Percentiles rank a stretch among this genome's conserved stretches.
Conservation (phyloP, 495 filamentous ascomycete species). For the Hypoxylon intermedium region DNA sequence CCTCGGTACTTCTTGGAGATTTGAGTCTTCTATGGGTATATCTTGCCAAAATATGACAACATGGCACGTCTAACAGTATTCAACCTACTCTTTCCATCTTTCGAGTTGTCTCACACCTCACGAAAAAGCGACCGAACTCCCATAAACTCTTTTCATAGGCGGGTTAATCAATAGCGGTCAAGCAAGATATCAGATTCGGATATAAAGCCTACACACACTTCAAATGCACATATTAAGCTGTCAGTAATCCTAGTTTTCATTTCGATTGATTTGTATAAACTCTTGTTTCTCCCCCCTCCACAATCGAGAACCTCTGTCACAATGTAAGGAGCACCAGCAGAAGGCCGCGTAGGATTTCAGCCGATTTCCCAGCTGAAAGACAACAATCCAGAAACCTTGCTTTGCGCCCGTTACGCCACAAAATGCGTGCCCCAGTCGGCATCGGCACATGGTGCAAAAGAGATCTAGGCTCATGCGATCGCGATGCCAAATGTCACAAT, state of each 20-base stretch:
- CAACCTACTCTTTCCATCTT: no score
- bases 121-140: no score
- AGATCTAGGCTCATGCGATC: slow-evolving; percentile 12
- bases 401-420: slow-evolving; percentile 32
- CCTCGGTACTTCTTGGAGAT: no score
- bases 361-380: slow-evolving; percentile 25
- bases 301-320: slow-evolving; percentile 10
- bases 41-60: no score
- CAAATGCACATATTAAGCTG: background rate
- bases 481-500: slow-evolving; percentile 22
- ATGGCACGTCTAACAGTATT: no score
- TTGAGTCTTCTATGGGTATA: no score
- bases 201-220: background rate
- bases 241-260: slow-evolving; percentile 12
- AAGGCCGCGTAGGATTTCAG: slow-evolving; percentile 20
- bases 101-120: no score
- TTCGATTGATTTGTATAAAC: slow-evolving; percentile 21
- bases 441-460: slow-evolving; percentile 25
- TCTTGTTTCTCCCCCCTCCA: slow-evolving; percentile 7
- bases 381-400: slow-evolving; percentile 3
- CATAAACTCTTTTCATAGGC: no score
- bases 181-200: background rate
- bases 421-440: slow-evolving; percentile 22
- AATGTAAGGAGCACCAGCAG: slow-evolving; percentile 2
- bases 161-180: no score